Evolutionary conservation across 345 rosid species (phyloP).

Genomic region (Populus pruinosa): DNA sequence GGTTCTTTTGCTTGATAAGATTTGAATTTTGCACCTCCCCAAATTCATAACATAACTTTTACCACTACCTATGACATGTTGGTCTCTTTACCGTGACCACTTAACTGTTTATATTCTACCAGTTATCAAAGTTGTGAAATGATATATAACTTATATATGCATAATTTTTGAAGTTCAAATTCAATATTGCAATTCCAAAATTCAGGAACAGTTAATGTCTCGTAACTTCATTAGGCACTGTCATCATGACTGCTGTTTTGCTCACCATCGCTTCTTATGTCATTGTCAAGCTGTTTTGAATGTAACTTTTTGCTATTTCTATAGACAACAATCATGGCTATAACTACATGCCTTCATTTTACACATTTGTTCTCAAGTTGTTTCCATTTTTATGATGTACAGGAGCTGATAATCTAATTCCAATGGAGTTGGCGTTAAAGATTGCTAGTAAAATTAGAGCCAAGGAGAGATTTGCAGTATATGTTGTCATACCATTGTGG

Average conservation of each 20-base stretch:
- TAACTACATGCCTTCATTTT: not conserved
- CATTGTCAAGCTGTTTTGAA: not conserved
- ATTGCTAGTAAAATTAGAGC: slow-evolving; percentile 86
- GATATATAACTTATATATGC: no score
- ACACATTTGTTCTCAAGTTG: not conserved
- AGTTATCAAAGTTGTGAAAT: not conserved
- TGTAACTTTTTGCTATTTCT: not conserved
- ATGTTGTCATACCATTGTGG: slow-evolving; percentile 91
- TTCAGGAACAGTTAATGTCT: not conserved
- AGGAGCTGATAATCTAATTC: slow-evolving; percentile 96
- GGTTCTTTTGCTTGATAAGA: not conserved
- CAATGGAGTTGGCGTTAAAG: slow-evolving; percentile 95
- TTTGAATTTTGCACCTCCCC: not conserved
- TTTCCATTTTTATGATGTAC: slow-evolving; percentile 11
- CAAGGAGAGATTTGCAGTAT: slow-evolving; percentile 80
- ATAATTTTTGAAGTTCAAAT: no score
- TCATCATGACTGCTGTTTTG: not conserved
- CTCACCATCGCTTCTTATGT: not conserved
- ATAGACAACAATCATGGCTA: not conserved
- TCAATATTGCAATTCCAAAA: no score
- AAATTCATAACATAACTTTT: not conserved
- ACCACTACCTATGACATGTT: not conserved
- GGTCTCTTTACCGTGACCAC: not conserved
- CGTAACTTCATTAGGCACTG: not conserved
- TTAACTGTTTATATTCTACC: not conserved